Conservation (phyloP, 495 filamentous ascomycete genomes). For the Elaphomyces granulatus region DNA sequence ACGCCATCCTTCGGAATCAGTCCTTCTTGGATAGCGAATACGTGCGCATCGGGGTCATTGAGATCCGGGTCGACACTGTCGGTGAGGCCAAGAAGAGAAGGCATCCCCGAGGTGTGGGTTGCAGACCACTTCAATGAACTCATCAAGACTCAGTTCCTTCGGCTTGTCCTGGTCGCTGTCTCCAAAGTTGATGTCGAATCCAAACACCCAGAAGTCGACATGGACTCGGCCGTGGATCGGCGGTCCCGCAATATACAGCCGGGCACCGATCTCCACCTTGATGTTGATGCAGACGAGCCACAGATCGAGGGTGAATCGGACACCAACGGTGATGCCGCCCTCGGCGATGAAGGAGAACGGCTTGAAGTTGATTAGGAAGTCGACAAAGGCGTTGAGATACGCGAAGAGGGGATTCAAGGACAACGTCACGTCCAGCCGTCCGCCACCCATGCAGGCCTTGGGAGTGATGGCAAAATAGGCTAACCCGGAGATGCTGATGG, state of each 20-base stretch:
- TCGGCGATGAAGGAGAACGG: conserved; percentile 33
- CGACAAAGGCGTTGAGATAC: conserved; percentile 28
- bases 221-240: conserved; percentile 22
- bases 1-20: not conserved
- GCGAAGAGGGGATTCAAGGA: conserved; percentile 21
- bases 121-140: conserved; percentile 1
- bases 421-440: conserved; percentile 16
- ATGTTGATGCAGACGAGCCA: conserved; percentile 26
- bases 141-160: not conserved
- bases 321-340: conserved; percentile 22
- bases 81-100: not conserved
- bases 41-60: not conserved
- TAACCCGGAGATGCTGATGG: conserved; percentile 26
- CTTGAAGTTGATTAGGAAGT: conserved; percentile 37
- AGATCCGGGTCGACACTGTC: not conserved
- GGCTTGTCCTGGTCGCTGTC: not conserved
- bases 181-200: conserved; percentile 31
- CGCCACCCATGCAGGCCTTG: conserved; percentile 35
- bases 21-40: not conserved
- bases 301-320: conserved; percentile 21
- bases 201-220: conserved; percentile 29
- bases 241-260: conserved; percentile 24
- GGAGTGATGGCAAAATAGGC: conserved; percentile 42
- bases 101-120: not conserved
- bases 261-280: conserved; percentile 21